Evolutionary conservation across 2,329 filamentous ascomycete species (phyloP).

Genomic region (Ceratocystis cubensis): DNA sequence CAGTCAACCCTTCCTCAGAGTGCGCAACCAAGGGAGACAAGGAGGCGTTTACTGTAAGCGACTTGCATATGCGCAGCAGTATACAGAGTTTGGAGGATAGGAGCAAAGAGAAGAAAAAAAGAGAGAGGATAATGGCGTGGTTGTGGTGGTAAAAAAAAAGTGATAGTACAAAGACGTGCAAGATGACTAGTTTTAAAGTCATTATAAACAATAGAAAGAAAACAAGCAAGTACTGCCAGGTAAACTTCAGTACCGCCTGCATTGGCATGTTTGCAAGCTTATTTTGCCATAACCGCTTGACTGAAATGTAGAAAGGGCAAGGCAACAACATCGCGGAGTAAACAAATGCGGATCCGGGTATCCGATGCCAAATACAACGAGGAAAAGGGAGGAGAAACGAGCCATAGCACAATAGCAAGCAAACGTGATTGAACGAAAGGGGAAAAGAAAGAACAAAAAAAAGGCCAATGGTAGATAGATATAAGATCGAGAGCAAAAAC

Average conservation of each 20-base stretch:
- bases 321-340: background rate
- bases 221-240: background rate
- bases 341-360: background rate
- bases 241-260: background rate
- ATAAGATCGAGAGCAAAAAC: background rate
- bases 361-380: conserved; percentile 6
- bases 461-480: conserved; percentile 9
- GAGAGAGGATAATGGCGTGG: background rate
- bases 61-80: conserved; percentile 12
- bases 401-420: background rate
- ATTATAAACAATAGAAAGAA: background rate
- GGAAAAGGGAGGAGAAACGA: background rate
- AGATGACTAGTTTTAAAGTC: background rate
- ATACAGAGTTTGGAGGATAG: background rate
- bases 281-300: conserved; percentile 5
- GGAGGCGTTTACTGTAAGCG: background rate
- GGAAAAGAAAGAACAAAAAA: background rate
- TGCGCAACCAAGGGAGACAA: background rate
- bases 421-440: background rate
- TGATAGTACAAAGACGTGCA: conserved; percentile 12
- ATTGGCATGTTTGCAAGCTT: background rate
- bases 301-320: background rate
- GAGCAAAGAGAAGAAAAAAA: conserved; percentile 10
- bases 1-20: background rate
- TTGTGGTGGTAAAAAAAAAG: background rate